Evolutionary conservation across 202 grass and related monocot genomes (phyloP).

Genomic region (Zizania palustris): DNA sequence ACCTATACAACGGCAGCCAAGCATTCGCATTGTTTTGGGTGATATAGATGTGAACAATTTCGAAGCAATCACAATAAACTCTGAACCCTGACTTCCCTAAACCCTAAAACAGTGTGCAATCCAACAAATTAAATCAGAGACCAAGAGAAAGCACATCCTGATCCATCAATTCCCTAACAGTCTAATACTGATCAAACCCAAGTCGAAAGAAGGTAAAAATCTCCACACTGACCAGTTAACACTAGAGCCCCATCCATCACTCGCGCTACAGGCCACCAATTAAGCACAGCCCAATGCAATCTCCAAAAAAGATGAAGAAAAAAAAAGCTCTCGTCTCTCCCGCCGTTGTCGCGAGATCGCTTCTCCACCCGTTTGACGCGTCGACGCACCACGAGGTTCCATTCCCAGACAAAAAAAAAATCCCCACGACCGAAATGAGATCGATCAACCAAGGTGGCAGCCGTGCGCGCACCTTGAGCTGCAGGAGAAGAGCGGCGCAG

Average conservation of each 20-base stretch:
- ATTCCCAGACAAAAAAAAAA: too few species aligned
- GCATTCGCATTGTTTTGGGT: not conserved
- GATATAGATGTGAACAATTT: not conserved
- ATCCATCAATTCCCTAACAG: not conserved
- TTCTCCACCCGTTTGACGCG: not conserved
- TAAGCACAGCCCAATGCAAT: not conserved
- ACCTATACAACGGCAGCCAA: not conserved
- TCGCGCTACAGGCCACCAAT: not conserved
- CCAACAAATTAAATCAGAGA: not conserved
- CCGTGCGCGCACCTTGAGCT: slow-evolving; percentile 58
- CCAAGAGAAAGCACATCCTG: not conserved
- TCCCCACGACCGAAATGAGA: not conserved
- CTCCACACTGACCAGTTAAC: not conserved
- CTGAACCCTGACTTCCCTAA: not conserved
- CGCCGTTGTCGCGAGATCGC: not conserved
- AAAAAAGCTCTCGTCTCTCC: too few species aligned
- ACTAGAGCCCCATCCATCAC: not conserved
- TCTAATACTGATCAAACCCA: not conserved
- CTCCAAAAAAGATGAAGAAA: not conserved
- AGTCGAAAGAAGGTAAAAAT: not conserved
- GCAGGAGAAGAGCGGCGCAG: slow-evolving; percentile 46
- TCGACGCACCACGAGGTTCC: not conserved
- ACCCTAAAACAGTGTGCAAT: not conserved
- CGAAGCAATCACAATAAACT: not conserved
- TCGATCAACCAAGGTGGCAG: too few species aligned